Evolutionary conservation across 768 basidiomycete genomes (phyloP).

Genomic region (Naematelia aurantialba): DNA sequence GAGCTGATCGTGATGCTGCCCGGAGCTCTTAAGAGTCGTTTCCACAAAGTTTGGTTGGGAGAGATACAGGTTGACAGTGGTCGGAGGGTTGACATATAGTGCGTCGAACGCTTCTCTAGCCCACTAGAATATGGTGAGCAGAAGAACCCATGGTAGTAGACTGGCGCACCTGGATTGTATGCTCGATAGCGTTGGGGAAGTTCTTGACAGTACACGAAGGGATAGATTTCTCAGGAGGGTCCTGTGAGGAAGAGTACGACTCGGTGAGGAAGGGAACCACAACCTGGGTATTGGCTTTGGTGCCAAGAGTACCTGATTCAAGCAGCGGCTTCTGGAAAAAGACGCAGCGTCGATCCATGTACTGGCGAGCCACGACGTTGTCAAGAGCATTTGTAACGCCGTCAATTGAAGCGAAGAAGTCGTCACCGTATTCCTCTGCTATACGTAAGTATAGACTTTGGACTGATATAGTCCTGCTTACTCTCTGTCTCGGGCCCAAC

Average conservation of each 20-base stretch:
- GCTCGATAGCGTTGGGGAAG: conserved; percentile 96
- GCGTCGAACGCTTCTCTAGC: conserved; percentile 86
- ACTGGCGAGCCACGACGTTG: conserved; percentile 90
- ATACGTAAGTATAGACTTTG: conserved; percentile 18
- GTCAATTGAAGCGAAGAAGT: conserved; percentile 81
- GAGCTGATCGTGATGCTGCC: conserved; percentile 83
- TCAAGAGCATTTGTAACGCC: conserved; percentile 97
- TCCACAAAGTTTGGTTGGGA: conserved; percentile 95
- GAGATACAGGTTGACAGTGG: conserved; percentile 91
- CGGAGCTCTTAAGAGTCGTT: conserved; percentile 80
- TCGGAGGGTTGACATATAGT: conserved; percentile 87
- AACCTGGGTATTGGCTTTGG: conserved; percentile 96
- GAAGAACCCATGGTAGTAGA: background rate
- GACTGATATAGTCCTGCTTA: conserved; percentile 52
- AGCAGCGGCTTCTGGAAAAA: conserved; percentile 93
- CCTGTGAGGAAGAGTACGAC: conserved; percentile 95
- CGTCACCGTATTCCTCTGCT: conserved; percentile 77
- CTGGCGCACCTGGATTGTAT: conserved; percentile 81
- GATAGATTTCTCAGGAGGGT: conserved; percentile 96
- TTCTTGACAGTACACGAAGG: conserved; percentile 98
- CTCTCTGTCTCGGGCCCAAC: conserved; percentile 91
- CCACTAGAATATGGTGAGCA: conserved; percentile 62
- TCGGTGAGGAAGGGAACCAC: conserved; percentile 91
- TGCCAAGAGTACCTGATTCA: conserved; percentile 96
- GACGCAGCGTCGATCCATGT: conserved; percentile 98